Conservation (phyloP, 495 filamentous ascomycete genomes). For the Pyrenula aspistea region DNA sequence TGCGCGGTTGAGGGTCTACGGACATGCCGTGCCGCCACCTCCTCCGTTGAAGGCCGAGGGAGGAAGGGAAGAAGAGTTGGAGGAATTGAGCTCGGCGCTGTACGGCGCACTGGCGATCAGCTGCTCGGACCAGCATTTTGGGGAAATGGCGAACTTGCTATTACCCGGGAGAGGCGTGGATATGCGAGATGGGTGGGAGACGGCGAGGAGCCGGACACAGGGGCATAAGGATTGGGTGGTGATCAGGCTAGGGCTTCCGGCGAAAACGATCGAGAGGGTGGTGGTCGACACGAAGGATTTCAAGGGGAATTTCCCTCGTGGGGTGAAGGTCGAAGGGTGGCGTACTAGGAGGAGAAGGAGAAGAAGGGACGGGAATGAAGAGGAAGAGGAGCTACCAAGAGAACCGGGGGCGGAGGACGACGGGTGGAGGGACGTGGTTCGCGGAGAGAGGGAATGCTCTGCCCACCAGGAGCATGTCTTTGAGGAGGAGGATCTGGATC, state of each 20-base stretch:
- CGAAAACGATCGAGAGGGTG: conserved; percentile 50
- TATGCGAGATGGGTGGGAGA: conserved; percentile 97
- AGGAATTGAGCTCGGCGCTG: conserved; percentile 74
- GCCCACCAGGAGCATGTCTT: conserved; percentile 78
- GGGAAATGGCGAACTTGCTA: conserved; percentile 69
- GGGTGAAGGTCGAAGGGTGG: conserved; percentile 42
- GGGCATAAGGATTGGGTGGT: conserved; percentile 83
- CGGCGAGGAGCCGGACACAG: conserved; percentile 59
- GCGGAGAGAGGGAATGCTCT: conserved; percentile 51
- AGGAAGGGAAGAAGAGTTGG: conserved; percentile 34
- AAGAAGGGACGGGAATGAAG: too few species aligned
- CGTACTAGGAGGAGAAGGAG: too few species aligned
- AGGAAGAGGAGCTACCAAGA: conserved; percentile 39
- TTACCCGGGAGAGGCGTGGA: conserved; percentile 77
- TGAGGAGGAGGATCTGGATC: conserved; percentile 27
- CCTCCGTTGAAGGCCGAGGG: conserved; percentile 52
- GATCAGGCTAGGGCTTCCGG: conserved; percentile 60
- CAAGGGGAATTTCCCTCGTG: conserved; percentile 78
- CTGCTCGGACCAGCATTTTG: conserved; percentile 81
- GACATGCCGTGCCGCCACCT: conserved; percentile 45
- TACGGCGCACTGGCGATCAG: conserved; percentile 67
- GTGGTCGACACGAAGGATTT: conserved; percentile 86
- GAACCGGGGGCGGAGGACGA: conserved; percentile 45
- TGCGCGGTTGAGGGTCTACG: conserved; percentile 72
- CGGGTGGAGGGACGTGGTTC: conserved; percentile 59